These are phyloP conservation scores for Candida corydali DNA, from an alignment of 805 yeast species.

Conservation along the genomic window DNA sequence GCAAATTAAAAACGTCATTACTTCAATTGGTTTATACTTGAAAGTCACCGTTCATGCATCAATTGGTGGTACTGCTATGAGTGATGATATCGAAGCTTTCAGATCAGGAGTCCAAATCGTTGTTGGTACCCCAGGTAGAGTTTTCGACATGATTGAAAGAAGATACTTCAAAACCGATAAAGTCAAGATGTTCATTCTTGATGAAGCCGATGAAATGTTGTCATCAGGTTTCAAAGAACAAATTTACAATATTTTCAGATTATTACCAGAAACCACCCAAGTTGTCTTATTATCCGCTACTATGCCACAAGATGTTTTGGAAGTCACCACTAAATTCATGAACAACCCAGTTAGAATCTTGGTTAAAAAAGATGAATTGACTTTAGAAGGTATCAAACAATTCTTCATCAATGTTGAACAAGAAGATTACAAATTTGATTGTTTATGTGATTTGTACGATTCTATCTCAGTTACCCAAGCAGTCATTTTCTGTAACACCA, in stretches of 20 bases:
- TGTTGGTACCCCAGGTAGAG: constrained; percentile 98
- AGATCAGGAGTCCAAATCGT: constrained; percentile 86
- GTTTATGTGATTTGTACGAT: constrained; percentile 91
- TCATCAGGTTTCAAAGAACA: constrained; percentile 92
- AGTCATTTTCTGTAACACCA: constrained; percentile 95
- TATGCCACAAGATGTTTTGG: constrained; percentile 87
- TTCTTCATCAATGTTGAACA: constrained; percentile 84
- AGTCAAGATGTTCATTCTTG: constrained; percentile 91
- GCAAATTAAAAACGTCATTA: constrained; percentile 92
- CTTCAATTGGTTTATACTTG: constrained; percentile 86
- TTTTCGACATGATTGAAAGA: constrained; percentile 91
- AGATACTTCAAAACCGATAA: constrained; percentile 76
- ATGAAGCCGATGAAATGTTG: constrained; percentile 98
- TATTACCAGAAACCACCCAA: constrained; percentile 85
- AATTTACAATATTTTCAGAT: constrained; percentile 87
- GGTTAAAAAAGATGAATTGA: constrained; percentile 92
- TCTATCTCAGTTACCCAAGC: constrained; percentile 95
- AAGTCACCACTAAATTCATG: constrained; percentile 90
- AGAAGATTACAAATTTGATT: constrained; percentile 93
- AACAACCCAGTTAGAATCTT: constrained; percentile 89
- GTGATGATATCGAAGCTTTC: constrained; percentile 83
- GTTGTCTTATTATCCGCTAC: constrained; percentile 95
- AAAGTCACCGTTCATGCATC: constrained; percentile 92
- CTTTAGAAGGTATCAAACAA: constrained; percentile 94
- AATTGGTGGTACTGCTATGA: constrained; percentile 92